phyloP scores from a whole-genome alignment of 345 rosid species.

The Turritis glabra region DNA sequence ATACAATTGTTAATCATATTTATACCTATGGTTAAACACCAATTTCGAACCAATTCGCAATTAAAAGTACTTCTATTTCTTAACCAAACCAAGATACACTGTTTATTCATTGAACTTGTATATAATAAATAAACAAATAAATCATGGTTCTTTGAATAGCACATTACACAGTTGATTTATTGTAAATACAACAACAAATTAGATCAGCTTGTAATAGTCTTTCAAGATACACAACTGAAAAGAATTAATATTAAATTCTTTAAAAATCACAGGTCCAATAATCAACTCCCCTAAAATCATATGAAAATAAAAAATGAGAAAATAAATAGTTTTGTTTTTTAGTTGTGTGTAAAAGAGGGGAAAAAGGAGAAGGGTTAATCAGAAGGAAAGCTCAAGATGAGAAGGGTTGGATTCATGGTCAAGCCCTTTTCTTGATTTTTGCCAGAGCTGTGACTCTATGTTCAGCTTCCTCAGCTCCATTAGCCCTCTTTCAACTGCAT shows the following conservation, averaged over 20 bases:
- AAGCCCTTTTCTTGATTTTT: conserved; percentile 56
- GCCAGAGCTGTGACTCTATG: conserved; percentile 80
- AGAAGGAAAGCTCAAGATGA: conserved; percentile 46
- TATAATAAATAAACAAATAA: neutral
- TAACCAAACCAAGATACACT: neutral
- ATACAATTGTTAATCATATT: too few species aligned
- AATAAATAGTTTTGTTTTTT: neutral
- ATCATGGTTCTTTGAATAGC: too few species aligned
- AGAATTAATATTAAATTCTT: neutral
- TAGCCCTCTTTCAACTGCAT: conserved; percentile 78
- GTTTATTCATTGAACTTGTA: too few species aligned
- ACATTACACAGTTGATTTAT: too few species aligned
- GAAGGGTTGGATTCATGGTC: conserved; percentile 43
- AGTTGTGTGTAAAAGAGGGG: neutral
- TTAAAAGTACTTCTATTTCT: too few species aligned
- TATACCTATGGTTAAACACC: too few species aligned
- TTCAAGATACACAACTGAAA: neutral
- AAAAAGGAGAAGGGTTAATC: neutral
- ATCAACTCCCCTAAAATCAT: conserved; percentile 11
- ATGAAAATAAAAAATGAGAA: neutral
- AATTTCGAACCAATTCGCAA: neutral
- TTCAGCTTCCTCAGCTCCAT: conserved; percentile 76
- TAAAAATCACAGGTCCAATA: neutral
- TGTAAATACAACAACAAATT: too few species aligned
- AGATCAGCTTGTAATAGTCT: neutral